Base-by-base conservation (phyloP, 1,139 yeast genomes). In the Wickerhamomyces sp. region DNA sequence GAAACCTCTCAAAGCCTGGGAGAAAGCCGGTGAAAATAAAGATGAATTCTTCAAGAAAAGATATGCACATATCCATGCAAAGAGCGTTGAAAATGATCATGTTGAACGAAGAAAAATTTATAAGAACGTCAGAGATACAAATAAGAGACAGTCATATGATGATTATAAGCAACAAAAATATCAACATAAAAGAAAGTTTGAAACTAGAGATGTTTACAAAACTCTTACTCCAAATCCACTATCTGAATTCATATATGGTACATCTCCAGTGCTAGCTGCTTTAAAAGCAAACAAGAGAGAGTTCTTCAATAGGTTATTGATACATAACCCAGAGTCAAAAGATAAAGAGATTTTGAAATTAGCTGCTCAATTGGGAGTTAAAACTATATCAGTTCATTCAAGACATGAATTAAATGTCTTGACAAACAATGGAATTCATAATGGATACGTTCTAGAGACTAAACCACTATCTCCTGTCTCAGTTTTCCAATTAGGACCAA, bases 391-490 rank as follows among this genome's bases (percentile, higher is more conserved):
- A 31, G 73, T 70, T 29, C 72, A 71, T 4, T 65, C 74, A 40
- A 81, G 79, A 56, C 78, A 76, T 53, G 81, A 77, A 33, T 65
- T 90, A 53, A 84, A 85, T 57, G 62, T 69, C 9, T 61, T 88
- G 53, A 75, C 89, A 31, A 72, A 76, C 36, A 78, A 81, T 57
- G 93, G 83, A 3, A 89, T 87, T 11, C 96, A 90, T 65, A 90
- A 90, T 62, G 94, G 95, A 9, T 73, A 83, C 30, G 93, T 85
- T 0, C 61, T 88, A 42, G 89, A 84, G 57, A 75, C 91, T 0
- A 75, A 78, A 52, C 83, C 85, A 4, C 56, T 86, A 30, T 68
- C 69, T 14, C 63, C 78, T 2, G 69, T 73, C 4, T 69, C 69
- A 29, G 63, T 81, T 10, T 58, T 62, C 15, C 58, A 59, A 35